Evolutionary conservation across 2,329 filamentous ascomycete genomes (phyloP).

Genomic region (Diaporthe sp.): DNA sequence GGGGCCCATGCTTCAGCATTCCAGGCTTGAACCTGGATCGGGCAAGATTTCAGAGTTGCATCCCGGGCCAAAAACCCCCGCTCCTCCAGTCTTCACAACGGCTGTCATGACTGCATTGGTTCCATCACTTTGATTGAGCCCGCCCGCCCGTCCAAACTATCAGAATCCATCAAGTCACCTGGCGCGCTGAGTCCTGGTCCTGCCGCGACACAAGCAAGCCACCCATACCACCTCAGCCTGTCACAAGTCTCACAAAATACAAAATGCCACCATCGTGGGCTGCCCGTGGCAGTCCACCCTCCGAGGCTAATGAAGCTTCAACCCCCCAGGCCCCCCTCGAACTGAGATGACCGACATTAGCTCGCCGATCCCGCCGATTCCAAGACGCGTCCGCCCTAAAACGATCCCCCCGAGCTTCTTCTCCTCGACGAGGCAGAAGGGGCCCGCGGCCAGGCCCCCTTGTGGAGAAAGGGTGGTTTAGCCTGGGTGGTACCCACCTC

Average conservation of each 20-base stretch:
- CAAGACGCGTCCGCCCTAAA: slow-evolving; percentile 28
- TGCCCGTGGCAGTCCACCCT: slow-evolving; percentile 6
- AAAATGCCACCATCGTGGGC: slow-evolving; percentile 8
- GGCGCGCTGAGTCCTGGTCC: background rate
- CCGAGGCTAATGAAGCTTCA: slow-evolving; percentile 23
- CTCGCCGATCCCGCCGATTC: slow-evolving; percentile 29
- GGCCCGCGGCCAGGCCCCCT: slow-evolving; percentile 12
- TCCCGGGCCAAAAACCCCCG: slow-evolving; percentile 29
- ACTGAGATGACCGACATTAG: slow-evolving; percentile 32
- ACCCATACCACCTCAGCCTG: slow-evolving; percentile 22
- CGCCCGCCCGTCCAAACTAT: slow-evolving; percentile 13
- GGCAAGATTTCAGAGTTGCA: slow-evolving; percentile 37
- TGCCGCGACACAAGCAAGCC: slow-evolving; percentile 4
- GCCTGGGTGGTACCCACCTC: slow-evolving; percentile 25
- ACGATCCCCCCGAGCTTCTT: slow-evolving; percentile 21
- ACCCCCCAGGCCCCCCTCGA: too few relatives aligned
- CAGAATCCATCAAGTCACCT: slow-evolving; percentile 28
- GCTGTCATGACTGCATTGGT: slow-evolving; percentile 31
- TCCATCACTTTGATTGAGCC: slow-evolving; percentile 24
- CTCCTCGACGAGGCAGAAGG: background rate
- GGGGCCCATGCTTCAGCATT: slow-evolving; percentile 28
- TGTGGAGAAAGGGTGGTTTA: slow-evolving; percentile 25
- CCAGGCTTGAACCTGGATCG: slow-evolving; percentile 21
- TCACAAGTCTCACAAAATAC: background rate
- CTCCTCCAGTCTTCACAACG: slow-evolving; percentile 30